phyloP scores from a whole-genome alignment of 441 rosid species.

The Raphanus hybrid region DNA sequence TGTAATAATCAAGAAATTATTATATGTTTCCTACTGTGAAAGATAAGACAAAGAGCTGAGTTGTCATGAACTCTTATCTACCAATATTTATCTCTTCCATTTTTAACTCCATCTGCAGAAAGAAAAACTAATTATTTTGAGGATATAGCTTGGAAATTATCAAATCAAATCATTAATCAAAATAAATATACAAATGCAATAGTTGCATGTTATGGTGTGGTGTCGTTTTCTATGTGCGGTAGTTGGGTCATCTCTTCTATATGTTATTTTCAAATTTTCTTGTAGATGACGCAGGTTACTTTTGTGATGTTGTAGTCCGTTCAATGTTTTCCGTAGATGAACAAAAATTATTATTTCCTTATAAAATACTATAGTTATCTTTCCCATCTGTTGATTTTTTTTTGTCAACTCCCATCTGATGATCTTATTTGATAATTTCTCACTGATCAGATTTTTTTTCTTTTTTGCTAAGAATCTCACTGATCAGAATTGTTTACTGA shows the following conservation, averaged over 20 bases:
- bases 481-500: neutral
- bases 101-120: neutral
- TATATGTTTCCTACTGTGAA: neutral
- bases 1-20: neutral
- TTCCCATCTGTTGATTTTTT: neutral
- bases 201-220: conserved; percentile 27
- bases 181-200: conserved; percentile 9
- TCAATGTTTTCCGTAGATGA: neutral
- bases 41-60: conserved; percentile 8
- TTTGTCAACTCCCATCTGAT: neutral
- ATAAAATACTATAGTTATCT: neutral
- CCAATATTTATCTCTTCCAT: neutral
- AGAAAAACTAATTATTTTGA: neutral
- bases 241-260: conserved; percentile 31
- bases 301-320: neutral
- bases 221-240: conserved; percentile 36
- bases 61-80: neutral
- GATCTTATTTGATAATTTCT: neutral
- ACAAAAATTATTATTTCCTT: neutral
- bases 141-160: neutral
- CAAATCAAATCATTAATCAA: neutral
- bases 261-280: conserved; percentile 1
- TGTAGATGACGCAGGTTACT: neutral
- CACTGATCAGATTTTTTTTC: neutral
- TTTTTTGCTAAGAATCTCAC: too few species aligned